Percentiles rank a stretch among this genome's conserved stretches.
These are phyloP conservation scores for Astrephomene gubernaculifera DNA, from an alignment of 139 green algal species.

Conservation along the genomic window DNA sequence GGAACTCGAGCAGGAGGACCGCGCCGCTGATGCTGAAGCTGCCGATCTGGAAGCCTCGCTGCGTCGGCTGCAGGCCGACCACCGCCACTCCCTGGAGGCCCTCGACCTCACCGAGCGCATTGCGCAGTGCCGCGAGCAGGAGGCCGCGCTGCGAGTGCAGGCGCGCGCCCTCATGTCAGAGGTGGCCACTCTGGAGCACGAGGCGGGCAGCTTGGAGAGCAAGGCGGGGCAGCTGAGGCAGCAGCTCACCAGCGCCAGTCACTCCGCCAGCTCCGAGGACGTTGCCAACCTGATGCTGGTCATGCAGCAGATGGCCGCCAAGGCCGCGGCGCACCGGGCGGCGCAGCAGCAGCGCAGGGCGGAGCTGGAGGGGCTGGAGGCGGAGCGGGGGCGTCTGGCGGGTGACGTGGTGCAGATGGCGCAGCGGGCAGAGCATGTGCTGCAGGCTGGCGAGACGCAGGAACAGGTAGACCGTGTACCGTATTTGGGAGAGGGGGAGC, in stretches of 20 bases:
- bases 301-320: slow-evolving; percentile 12
- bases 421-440: not conserved
- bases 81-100: slow-evolving; percentile 20
- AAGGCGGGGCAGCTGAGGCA: slow-evolving; percentile 28
- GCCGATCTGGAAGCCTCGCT: not conserved
- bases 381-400: not conserved
- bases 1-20: slow-evolving; percentile 19
- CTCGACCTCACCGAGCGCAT: slow-evolving; percentile 17
- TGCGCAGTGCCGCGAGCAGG: not conserved
- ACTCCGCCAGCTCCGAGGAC: slow-evolving; percentile 13
- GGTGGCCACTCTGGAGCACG: not conserved
- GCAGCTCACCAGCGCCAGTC: slow-evolving; percentile 29
- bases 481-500: too few relatives aligned
- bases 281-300: slow-evolving; percentile 30
- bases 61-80: not conserved
- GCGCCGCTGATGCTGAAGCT: not conserved
- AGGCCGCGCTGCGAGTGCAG: not conserved
- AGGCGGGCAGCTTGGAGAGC: not conserved
- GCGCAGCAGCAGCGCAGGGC: not conserved
- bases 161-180: not conserved
- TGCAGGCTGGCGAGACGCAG: slow-evolving; percentile 27
- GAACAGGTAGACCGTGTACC: not conserved
- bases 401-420: not conserved
- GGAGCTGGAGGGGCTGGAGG: slow-evolving; percentile 1
- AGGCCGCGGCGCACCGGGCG: not conserved